A percentile compares a stretch with the other conserved stretches of the same genome.
These are phyloP conservation scores for Pseudovirgaria hyperparasitica DNA, from an alignment of 2,329 filamentous ascomycete species.

Conservation along the genomic window DNA sequence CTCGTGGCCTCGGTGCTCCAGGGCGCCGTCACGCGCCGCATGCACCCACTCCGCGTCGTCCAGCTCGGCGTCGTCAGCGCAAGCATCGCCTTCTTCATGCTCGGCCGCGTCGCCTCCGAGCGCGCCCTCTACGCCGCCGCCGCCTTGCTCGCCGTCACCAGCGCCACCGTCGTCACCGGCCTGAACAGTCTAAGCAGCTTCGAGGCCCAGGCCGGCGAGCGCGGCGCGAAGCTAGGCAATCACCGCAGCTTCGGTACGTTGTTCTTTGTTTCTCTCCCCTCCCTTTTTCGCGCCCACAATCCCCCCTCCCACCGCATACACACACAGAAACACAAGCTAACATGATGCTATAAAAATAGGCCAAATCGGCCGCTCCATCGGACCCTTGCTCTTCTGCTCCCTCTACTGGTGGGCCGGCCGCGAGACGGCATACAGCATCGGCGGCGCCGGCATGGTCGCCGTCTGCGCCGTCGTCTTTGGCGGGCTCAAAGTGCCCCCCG, in stretches of 20 bases:
- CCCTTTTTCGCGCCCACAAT: background rate
- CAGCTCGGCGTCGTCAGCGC: constrained; percentile 68
- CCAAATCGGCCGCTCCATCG: constrained; percentile 75
- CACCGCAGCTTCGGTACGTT: constrained; percentile 50
- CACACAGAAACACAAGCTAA: constrained; percentile 32
- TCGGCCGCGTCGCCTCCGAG: constrained; percentile 57
- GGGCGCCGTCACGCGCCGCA: constrained; percentile 75
- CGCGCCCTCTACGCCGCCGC: constrained; percentile 68
- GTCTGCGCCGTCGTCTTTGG: constrained; percentile 62
- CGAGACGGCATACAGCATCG: constrained; percentile 70
- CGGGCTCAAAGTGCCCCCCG: constrained; percentile 52
- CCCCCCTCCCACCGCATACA: too few species aligned
- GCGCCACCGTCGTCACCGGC: constrained; percentile 87
- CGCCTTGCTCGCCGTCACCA: constrained; percentile 74
- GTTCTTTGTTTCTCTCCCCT: background rate
- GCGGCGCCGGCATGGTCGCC: constrained; percentile 64
- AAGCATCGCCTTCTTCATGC: constrained; percentile 65
- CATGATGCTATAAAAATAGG: constrained; percentile 44
- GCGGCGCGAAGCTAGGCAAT: constrained; percentile 76
- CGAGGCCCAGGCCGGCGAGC: constrained; percentile 66
- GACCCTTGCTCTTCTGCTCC: constrained; percentile 82
- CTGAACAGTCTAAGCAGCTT: constrained; percentile 87
- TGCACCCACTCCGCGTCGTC: constrained; percentile 69
- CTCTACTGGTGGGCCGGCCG: constrained; percentile 98
- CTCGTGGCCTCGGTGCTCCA: constrained; percentile 86